Evolutionary conservation across 2,329 filamentous ascomycete genomes (phyloP).

Genomic region (Phoma sp.): DNA sequence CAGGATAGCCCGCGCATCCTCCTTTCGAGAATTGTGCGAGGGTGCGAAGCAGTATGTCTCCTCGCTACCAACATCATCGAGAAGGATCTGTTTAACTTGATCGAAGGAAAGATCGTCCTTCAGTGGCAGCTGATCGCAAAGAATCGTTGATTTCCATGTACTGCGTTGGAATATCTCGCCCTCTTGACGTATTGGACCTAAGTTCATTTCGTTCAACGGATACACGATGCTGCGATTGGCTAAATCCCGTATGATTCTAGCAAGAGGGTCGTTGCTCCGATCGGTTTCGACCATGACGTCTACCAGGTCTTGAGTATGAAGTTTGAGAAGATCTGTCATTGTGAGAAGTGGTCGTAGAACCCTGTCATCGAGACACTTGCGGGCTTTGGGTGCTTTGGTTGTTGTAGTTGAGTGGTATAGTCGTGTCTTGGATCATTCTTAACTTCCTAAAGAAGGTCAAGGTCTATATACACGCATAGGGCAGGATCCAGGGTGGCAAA

Average conservation of each 20-base stretch:
- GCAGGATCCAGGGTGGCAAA: no score
- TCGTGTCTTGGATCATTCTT: no score
- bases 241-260: background rate
- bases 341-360: background rate
- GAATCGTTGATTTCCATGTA: conserved; percentile 11
- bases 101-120: background rate
- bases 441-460: no score
- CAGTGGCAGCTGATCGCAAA: background rate
- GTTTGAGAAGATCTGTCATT: background rate
- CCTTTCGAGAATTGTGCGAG: conserved; percentile 3
- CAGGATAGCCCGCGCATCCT: conserved; percentile 7
- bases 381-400: no score
- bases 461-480: no score
- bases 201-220: conserved; percentile 10
- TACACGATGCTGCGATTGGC: conserved; percentile 5
- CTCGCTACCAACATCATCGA: conserved; percentile 9
- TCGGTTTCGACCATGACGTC: conserved; percentile 20
- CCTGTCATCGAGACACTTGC: no score
- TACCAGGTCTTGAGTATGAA: conserved; percentile 16
- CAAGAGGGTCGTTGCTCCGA: conserved; percentile 5
- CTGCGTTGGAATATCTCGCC: conserved; percentile 1
- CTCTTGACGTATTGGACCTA: conserved; percentile 7
- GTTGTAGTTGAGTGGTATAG: no score
- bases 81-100: conserved; percentile 7
- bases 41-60: conserved; percentile 16